phyloP scores from a whole-genome alignment of 331 rosid species.

The Quercus tomentella region DNA sequence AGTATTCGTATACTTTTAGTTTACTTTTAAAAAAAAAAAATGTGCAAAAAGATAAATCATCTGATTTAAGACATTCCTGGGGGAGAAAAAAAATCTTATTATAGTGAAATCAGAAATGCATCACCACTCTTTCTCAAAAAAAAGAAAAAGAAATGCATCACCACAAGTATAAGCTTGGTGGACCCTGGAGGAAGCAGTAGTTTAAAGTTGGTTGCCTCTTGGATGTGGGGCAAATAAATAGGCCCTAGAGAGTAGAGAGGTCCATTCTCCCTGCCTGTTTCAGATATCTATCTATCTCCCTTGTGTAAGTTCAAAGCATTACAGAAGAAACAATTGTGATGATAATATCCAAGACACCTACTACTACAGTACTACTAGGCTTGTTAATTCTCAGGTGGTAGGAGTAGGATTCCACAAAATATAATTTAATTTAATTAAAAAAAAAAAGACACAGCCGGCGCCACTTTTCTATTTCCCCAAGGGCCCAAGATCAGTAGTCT shows the following conservation, averaged over 20 bases:
- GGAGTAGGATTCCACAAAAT: neutral
- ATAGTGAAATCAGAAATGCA: no score
- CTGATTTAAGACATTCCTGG: neutral
- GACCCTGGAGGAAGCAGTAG: constrained; percentile 10
- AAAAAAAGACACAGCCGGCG: constrained; percentile 16
- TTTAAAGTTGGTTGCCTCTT: constrained; percentile 12
- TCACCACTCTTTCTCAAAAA: no score
- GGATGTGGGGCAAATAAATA: neutral
- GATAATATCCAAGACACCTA: constrained; percentile 8
- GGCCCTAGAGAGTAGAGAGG: constrained; percentile 12
- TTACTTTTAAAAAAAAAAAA: no score
- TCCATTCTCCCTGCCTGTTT: constrained; percentile 7
- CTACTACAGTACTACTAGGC: neutral
- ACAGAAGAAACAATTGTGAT: neutral
- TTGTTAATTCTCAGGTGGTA: neutral
- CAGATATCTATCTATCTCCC: neutral
- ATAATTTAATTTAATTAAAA: neutral
- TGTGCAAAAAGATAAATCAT: constrained; percentile 25
- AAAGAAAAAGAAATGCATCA: no score
- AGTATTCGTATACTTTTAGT: no score
- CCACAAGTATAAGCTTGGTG: no score
- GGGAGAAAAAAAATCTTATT: no score
- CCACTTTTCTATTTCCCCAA: neutral
- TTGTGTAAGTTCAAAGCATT: neutral
- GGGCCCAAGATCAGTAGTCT: neutral